Conservation (phyloP, 352 stramenopile genomes). For the Chrysophaeum taylorii region DNA sequence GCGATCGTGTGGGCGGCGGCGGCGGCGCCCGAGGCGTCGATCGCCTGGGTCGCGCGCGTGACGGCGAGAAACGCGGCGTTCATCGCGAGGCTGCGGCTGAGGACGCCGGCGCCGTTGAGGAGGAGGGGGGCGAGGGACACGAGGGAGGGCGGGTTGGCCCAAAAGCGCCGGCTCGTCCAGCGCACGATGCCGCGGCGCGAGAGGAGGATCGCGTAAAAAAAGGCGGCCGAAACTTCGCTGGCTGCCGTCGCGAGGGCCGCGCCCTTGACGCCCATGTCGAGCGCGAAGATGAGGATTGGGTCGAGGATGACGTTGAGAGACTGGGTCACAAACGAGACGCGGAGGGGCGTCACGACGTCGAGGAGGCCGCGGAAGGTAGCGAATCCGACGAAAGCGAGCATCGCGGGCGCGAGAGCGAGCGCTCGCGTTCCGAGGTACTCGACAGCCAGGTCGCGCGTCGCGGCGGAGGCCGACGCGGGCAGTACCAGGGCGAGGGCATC, state of each 20-base stretch:
- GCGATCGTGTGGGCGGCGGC: conserved; percentile 50
- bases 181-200: conserved; percentile 37
- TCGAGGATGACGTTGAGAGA: conserved; percentile 55
- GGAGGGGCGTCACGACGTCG: not conserved
- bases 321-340: conserved; percentile 26
- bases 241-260: conserved; percentile 28
- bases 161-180: conserved; percentile 37
- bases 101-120: conserved; percentile 41
- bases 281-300: conserved; percentile 54
- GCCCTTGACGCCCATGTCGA: conserved; percentile 43
- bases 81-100: conserved; percentile 35
- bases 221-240: not conserved
- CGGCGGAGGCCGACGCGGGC: too few relatives aligned
- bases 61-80: conserved; percentile 55
- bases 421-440: conserved; percentile 35
- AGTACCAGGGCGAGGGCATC: too few relatives aligned
- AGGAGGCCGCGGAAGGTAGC: conserved; percentile 36
- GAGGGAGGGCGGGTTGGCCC: conserved; percentile 39
- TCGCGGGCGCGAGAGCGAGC: conserved; percentile 50
- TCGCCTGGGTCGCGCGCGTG: conserved; percentile 46
- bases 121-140: conserved; percentile 41
- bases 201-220: conserved; percentile 31
- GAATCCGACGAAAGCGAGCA: conserved; percentile 53
- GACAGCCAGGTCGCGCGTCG: too few relatives aligned
- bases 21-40: conserved; percentile 48